Evolutionary conservation across 2,329 filamentous ascomycete genomes (phyloP), one percentile per base, ranked within the genome.

Genomic region (Ophiocordyceps camponoti-saundersi): DNA sequence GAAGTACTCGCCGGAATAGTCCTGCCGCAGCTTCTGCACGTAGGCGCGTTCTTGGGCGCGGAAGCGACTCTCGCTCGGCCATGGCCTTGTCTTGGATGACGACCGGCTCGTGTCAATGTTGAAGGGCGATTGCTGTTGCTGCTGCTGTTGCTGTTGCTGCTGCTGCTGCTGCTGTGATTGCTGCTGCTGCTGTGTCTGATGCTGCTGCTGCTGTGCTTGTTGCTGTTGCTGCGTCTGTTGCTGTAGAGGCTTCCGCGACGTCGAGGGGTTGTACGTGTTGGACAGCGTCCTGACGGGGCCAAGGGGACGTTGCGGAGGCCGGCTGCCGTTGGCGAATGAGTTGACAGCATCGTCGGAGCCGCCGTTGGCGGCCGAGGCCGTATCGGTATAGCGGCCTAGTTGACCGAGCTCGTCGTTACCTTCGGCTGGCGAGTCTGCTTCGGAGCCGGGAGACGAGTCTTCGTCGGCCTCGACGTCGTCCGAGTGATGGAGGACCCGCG

Each of bases 21-120:
- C 85, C 59, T 93, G 86, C 48, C 88, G 80, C 58, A 96, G 76
- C 55, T 90, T 81, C 63, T 95, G 87, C 32, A 96, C 82, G 60
- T 98, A 98, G 48, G 90, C 90, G 60, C 89, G 86, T 63, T 96
- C 90, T 64, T 96, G 73, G 48, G 70, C 76, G n/a, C 68, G 66
- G 36, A 66, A 66, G 41, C 61, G 55, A 48, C 60, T 65, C 45
- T 71, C 69, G 51, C 59, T 70, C 56, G 63, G 68, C 51, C 66
- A 59, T 48, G 62, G 65, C 44, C 72, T 66, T 40, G 75, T 65
- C 65, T 77, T 65, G 59, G 76, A 65, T 54, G 71, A 59, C 56
- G 79, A 64, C 52, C 73, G 64, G 53, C 69, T 64, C 46, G 66
- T 61, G 42, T 65, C 65, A 50, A 65, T 61, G 49, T 66, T 68